Evolutionary conservation across 1,139 yeast genomes (phyloP).

Genomic region (Sugiyamaella novakii): DNA sequence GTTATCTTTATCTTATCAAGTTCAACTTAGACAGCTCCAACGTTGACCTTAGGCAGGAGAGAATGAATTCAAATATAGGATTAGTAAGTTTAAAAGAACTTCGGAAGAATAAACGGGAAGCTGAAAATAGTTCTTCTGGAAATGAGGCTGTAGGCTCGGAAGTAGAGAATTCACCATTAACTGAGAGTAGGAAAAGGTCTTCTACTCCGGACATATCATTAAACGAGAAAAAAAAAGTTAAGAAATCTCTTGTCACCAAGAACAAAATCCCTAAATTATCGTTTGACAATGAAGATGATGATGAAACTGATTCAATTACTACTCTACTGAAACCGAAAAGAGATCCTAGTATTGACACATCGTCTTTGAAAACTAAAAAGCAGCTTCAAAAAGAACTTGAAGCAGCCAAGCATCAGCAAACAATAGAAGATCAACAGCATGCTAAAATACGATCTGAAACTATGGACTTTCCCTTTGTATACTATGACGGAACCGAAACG

Average conservation of each 20-base stretch:
- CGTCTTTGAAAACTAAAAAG: slow-evolving; percentile 21
- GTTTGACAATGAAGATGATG: slow-evolving; percentile 4
- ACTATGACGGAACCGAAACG: slow-evolving; percentile 30
- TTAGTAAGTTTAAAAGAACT: slow-evolving; percentile 11
- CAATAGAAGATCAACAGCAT: slow-evolving; percentile 14
- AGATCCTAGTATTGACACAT: slow-evolving; percentile 26
- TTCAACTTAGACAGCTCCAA: background rate
- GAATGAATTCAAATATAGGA: slow-evolving; percentile 12
- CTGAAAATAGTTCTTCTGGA: background rate
- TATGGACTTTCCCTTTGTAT: slow-evolving; percentile 27
- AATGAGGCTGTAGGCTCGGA: background rate
- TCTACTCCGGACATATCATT: background rate
- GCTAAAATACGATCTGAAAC: slow-evolving; percentile 20
- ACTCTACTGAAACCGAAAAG: slow-evolving; percentile 12
- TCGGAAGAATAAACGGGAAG: slow-evolving; percentile 3
- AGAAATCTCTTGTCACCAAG: background rate
- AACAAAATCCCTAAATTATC: slow-evolving; percentile 8
- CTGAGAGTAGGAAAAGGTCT: background rate
- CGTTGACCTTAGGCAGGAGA: background rate
- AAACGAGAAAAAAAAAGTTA: background rate
- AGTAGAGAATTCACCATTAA: background rate
- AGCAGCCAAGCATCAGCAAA: slow-evolving; percentile 22
- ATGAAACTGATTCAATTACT: background rate
- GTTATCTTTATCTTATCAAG: too few relatives aligned
- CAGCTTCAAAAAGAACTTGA: slow-evolving; percentile 20